Base-by-base conservation (phyloP, 768 basidiomycete genomes). In the Boletus insuetus region DNA sequence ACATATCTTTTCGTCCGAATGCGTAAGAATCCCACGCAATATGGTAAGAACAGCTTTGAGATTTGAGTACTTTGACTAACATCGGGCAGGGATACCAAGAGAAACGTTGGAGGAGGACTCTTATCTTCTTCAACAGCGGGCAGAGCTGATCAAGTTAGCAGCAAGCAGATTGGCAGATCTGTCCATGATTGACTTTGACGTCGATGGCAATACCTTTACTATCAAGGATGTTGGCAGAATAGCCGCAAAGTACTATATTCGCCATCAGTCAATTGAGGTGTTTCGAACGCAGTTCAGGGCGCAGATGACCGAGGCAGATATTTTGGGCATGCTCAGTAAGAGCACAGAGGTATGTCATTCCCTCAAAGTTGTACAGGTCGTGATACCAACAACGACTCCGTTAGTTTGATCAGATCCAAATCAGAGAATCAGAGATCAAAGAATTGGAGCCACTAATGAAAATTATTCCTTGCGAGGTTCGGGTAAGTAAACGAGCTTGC, bases 1-100 rank as follows among this genome's bases (percentile, higher is more conserved):
- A 98, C 97, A 2, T 99, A 98, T 69, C 82, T 98, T 31, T 94
- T 91, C 66, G 94, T 98, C 11, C 82, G 96, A 50, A 96, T 98
- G 94, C 79, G 83, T 45, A 91, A 89, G 68, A 96, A 94, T 64
- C 95, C 96, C 3, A 84, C 85, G 62, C 72, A 86, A 46, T 95
- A 96, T 65, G 93, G 93, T 91, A 58, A 51, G 76, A 20, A 4
- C 17, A 24, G 13, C 19, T 11, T 42, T 20, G 11, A 39, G 12
- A 22, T 19, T 29, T 14, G 9, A 46, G 5, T 22, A 6, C n/a
- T 14, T 11, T 41, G 16, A 14, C 52, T 65, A 38, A 65, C 46
- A 6, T 16, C 24, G 7, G 41, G 4, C 63, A 94, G 94, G 94
- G 4, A 83, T 98, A 62, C 69, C 82, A 11, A 81, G 86, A 64